A percentile compares a stretch with the other conserved stretches of the same genome.
These are phyloP conservation scores for Lactarius deliciosus DNA, from an alignment of 768 basidiomycete species.

Conservation along the genomic window DNA sequence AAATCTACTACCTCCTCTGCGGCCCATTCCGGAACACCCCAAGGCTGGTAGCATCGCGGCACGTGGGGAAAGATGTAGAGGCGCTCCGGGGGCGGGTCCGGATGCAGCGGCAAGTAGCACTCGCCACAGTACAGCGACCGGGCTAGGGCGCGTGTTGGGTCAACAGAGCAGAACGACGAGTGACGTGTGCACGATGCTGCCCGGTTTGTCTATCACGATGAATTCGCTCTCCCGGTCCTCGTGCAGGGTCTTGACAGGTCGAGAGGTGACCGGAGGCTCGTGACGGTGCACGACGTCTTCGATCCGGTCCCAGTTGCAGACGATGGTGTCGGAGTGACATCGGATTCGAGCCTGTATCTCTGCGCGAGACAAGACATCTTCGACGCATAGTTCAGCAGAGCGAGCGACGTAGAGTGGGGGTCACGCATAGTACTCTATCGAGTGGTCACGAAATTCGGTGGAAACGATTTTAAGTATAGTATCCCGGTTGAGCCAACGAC, in stretches of 20 bases:
- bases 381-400: neutral
- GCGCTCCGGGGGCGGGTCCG: too few relatives aligned
- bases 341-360: slow-evolving; percentile 79
- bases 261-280: slow-evolving; percentile 90
- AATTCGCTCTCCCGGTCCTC: slow-evolving; percentile 79
- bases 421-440: slow-evolving; percentile 94
- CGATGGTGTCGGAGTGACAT: slow-evolving; percentile 84
- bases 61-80: too few relatives aligned
- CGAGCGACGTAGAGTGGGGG: neutral
- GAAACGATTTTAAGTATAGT: slow-evolving; percentile 83
- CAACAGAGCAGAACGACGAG: slow-evolving; percentile 7
- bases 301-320: slow-evolving; percentile 85
- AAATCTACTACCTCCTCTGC: too few relatives aligned
- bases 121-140: slow-evolving; percentile 54
- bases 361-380: slow-evolving; percentile 30
- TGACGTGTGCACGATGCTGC: slow-evolving; percentile 77
- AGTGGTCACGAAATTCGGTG: slow-evolving; percentile 92
- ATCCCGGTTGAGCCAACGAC: slow-evolving; percentile 84
- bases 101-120: too few relatives aligned
- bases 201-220: slow-evolving; percentile 94
- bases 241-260: slow-evolving; percentile 74
- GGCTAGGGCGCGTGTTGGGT: slow-evolving; percentile 49
- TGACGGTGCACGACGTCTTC: slow-evolving; percentile 98
- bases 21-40: too few relatives aligned
- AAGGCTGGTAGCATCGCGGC: too few relatives aligned